Conservation (phyloP, 768 basidiomycete species). For the Mrakia hoshinonis region DNA sequence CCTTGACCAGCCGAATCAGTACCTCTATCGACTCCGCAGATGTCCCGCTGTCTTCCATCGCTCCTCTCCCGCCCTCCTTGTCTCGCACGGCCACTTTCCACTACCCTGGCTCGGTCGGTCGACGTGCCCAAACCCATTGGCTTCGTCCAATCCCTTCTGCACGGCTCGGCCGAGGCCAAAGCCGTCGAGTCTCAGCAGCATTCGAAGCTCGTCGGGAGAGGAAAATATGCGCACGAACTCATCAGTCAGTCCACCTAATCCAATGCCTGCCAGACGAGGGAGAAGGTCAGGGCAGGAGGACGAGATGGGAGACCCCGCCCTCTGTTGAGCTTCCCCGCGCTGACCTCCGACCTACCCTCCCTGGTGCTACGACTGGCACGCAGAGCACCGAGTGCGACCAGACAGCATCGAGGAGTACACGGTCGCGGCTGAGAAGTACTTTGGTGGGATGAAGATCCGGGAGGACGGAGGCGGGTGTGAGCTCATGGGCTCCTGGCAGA, state of each 20-base stretch:
- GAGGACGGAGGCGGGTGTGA: constrained; percentile 42
- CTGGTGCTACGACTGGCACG: constrained; percentile 26
- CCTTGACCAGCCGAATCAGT: no score
- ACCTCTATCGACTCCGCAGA: no score
- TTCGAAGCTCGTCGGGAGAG: constrained; percentile 76
- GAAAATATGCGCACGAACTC: constrained; percentile 87
- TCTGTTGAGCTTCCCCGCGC: neutral
- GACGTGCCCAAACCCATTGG: neutral
- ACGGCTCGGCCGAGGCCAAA: constrained; percentile 88
- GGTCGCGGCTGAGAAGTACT: constrained; percentile 62
- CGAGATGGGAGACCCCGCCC: neutral
- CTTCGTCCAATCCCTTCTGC: constrained; percentile 60
- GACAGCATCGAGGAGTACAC: constrained; percentile 74
- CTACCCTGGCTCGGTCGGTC: neutral
- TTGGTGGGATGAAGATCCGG: neutral
- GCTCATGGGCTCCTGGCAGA: constrained; percentile 89
- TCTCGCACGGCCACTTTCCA: neutral
- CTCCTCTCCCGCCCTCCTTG: no score
- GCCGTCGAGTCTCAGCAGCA: constrained; percentile 73
- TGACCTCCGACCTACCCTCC: constrained; percentile 25
- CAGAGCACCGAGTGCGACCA: constrained; percentile 81
- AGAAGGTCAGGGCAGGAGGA: neutral
- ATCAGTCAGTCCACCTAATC: constrained; percentile 53
- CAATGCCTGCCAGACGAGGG: no score
- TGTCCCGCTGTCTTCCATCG: no score